Base-by-base conservation (phyloP, 768 basidiomycete species). In the Termitomyces sp. region DNA sequence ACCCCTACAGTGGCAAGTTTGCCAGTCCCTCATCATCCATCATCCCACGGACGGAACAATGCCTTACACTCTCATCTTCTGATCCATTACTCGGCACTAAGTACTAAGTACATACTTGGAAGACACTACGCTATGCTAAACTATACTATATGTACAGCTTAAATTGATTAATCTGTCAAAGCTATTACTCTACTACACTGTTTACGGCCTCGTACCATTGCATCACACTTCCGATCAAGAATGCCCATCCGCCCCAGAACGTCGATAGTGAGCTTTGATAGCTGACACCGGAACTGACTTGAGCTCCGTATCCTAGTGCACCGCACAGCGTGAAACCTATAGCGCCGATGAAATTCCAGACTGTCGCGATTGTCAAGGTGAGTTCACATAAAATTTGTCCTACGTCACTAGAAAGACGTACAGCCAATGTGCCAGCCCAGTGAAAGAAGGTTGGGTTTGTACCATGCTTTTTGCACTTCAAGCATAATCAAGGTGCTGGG, bases 211-310 rank as follows among this genome's bases (percentile, higher is more conserved):
- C 84, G 61, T 81, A 85, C 72, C 81, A 75, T 71, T 87, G 86
- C 18, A 84, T 66, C 0, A 79, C 63, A 63, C 82, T 84, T 4
- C 84, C 85, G 48, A 87, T 81, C 70, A 88, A 72, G 74, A 88
- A 88, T 3, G 81, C 85, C 83, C 84, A 87, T 5, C 79, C 76
- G 22, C 79, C 81, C 83, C 84, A 86, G 66, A 84, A 87, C 0
- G 85, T 87, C 6, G 76, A 75, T 50, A 84, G 68, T 7, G 78
- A 75, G 67, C 82, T 84, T 67, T 87, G 78, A 64, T 85, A 87
- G 45, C 76, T 74, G 16, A 74, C 78, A 24, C 76, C 72, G 15
- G 65, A 67, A 55, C 67, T 70, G 9, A 24, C 55, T 58, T 66
- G 57, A 20, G 71, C 57, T 0, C 76, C 79, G 56, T 80, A 86